Conservation (phyloP, 139 green algal species). For the Trebouxia sp. region DNA sequence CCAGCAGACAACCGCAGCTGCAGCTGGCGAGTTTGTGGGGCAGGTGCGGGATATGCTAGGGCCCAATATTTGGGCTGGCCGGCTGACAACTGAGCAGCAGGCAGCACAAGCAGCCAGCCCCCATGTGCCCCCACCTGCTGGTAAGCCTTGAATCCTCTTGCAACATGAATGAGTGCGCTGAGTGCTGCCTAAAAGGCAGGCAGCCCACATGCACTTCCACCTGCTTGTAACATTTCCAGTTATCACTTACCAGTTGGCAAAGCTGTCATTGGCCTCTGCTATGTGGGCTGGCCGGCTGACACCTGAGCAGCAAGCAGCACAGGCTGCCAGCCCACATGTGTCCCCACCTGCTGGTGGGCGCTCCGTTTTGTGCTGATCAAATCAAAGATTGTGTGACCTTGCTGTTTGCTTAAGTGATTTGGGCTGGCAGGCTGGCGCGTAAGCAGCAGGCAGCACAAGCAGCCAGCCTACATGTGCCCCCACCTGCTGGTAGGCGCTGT, state of each 20-base stretch:
- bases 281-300: constrained; percentile 65
- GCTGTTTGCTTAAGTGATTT: no score
- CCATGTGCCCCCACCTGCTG: constrained; percentile 48
- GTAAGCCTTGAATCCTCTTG: not conserved
- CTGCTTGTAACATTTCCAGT: no score
- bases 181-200: not conserved
- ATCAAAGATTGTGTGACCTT: no score
- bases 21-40: constrained; percentile 59
- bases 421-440: constrained; percentile 57
- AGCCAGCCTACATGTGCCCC: constrained; percentile 45
- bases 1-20: constrained; percentile 66
- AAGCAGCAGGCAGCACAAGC: constrained; percentile 48
- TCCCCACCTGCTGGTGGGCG: constrained; percentile 34
- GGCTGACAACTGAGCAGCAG: constrained; percentile 59
- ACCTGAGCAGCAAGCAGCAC: constrained; percentile 45
- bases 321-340: constrained; percentile 48
- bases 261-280: no score
- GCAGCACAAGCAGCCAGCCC: constrained; percentile 36
- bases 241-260: no score
- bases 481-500: constrained; percentile 26
- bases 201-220: no score
- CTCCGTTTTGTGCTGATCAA: not conserved
- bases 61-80: constrained; percentile 57
- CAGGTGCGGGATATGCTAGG: constrained; percentile 72
- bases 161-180: not conserved